Evolutionary conservation across 2,329 filamentous ascomycete species (phyloP), one percentile per base, ranked within the genome.

Genomic region (Cytospora piceae): DNA sequence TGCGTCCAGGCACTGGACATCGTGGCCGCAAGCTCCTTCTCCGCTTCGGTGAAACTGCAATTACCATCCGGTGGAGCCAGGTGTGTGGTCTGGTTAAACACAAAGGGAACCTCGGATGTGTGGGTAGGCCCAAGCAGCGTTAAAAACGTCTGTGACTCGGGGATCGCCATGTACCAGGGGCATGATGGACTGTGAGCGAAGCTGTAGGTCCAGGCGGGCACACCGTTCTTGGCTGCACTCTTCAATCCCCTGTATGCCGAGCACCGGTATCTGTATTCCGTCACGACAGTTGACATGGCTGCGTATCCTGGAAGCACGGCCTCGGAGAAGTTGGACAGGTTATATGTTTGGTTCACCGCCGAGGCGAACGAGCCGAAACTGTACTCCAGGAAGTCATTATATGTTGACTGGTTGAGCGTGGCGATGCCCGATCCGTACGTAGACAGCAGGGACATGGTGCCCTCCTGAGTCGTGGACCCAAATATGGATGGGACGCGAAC

Each of bases 121-220:
- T 60, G 58, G 27, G 46, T 60, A 27, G 58, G 42, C 14, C 58
- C 58, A 1, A 52, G 46, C 1, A 60, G 29, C 17, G 7, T 37
- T 14, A 60, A 12, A 2, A 60, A n/a, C 4, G 42, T 15, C 20
- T 24, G 29, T 15, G 4, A 31, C 9, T 60, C 8, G 6, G 46
- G 46, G 46, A 60, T 60, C 46, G 51, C 46, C 2, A 27, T 14
- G 17, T 52, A 12, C 58, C 46, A 52, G 0, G 58, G 29, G 37
- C 46, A 52, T 12, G 58, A 60, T 15, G 58, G 46, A 14, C 46
- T 60, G 17, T 52, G 58, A n/a, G 20, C 15, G 20, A 60, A 52
- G n/a, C 46, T 60, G 14, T 60, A 60, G 22, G 42, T 52, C 58
- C 58, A 59, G 27, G 58, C 42, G 51, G 58, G 42, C 20, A 59